Evolutionary conservation across 352 stramenopile species (phyloP).

Genomic region (Globisporangium orthogonon): DNA sequence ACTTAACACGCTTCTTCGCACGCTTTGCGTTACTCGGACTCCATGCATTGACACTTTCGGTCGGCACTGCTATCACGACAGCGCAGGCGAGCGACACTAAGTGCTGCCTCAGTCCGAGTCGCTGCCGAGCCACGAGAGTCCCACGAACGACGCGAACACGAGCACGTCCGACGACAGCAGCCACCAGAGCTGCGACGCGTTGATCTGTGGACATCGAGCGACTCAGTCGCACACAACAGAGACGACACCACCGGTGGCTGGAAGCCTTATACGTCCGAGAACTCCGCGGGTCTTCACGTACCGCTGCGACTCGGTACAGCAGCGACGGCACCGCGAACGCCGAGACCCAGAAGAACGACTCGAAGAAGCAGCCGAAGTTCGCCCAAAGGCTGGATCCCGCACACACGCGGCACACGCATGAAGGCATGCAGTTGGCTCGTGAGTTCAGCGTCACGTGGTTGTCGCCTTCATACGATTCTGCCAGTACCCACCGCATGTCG

Average conservation of each 20-base stretch:
- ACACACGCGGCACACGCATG: too few species aligned
- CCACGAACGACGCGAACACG: constrained; percentile 56
- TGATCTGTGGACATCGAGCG: constrained; percentile 30
- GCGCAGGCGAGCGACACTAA: too few species aligned
- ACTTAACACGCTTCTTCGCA: too few species aligned
- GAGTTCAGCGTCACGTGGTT: not conserved
- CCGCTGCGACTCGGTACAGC: constrained; percentile 56
- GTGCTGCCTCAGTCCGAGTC: constrained; percentile 14
- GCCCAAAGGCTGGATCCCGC: constrained; percentile 27
- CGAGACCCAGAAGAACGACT: constrained; percentile 63
- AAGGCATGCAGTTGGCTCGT: not conserved
- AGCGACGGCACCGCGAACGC: constrained; percentile 56
- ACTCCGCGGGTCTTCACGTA: constrained; percentile 13
- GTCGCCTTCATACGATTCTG: not conserved
- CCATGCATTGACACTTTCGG: too few species aligned
- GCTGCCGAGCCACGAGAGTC: constrained; percentile 30
- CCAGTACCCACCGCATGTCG: constrained; percentile 29
- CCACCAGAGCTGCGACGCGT: constrained; percentile 51
- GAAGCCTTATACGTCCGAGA: too few species aligned
- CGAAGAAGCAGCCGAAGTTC: constrained; percentile 71
- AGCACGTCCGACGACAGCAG: constrained; percentile 51
- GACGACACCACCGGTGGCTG: not conserved
- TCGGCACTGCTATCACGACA: too few species aligned
- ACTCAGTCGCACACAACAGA: not conserved
- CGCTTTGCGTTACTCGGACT: too few species aligned